These are phyloP conservation scores for Blastobotrys serpentis DNA, from an alignment of 1,139 yeast species.

Conservation along the genomic window DNA sequence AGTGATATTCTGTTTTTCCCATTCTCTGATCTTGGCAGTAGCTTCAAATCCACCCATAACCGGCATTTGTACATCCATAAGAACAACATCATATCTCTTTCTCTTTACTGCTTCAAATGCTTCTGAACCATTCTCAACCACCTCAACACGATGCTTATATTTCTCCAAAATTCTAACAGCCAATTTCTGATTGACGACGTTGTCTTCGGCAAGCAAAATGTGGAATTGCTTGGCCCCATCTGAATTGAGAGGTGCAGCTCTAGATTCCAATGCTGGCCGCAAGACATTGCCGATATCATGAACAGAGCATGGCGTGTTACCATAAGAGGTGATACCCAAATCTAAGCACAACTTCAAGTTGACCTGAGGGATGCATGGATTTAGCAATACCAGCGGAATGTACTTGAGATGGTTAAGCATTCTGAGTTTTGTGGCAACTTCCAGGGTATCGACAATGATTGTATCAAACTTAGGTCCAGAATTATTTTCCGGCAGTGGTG, in stretches of 20 bases:
- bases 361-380: constrained; percentile 74
- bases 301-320: constrained; percentile 81
- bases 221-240: constrained; percentile 76
- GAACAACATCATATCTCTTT: constrained; percentile 71
- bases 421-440: constrained; percentile 68
- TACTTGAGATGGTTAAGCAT: constrained; percentile 72
- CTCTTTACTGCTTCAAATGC: constrained; percentile 73
- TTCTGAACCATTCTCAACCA: constrained; percentile 81
- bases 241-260: constrained; percentile 75
- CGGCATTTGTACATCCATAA: constrained; percentile 96
- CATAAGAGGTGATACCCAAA: constrained; percentile 82
- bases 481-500: constrained; percentile 40
- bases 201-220: constrained; percentile 81
- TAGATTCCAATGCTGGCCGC: constrained; percentile 78
- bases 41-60: constrained; percentile 95
- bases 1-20: constrained; percentile 82
- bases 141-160: constrained; percentile 78
- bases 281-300: constrained; percentile 79
- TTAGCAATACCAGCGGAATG: constrained; percentile 74
- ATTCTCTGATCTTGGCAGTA: constrained; percentile 77
- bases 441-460: constrained; percentile 76
- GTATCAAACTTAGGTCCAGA: constrained; percentile 64
- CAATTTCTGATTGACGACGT: constrained; percentile 79
- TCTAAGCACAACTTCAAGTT: constrained; percentile 81
- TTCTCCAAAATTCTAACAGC: constrained; percentile 81